Conservation (phyloP, 2,329 filamentous ascomycete species). For the Diaporthe capsici region DNA sequence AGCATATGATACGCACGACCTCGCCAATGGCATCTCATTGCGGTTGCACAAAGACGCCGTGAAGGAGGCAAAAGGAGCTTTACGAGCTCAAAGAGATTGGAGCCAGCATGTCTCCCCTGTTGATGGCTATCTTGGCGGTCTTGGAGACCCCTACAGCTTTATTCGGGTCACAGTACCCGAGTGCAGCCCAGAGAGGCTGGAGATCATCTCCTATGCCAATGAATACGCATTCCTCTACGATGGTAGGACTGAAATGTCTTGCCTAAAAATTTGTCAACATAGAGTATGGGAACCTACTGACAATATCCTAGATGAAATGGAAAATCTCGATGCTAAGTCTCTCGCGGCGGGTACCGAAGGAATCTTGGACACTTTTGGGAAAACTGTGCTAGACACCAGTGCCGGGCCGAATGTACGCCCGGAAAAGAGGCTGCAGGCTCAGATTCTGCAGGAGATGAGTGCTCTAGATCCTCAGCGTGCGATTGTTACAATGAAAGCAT, state of each 20-base stretch:
- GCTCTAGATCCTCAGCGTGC: not conserved
- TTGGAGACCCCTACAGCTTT: not conserved
- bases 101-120: not conserved
- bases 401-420: not conserved
- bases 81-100: not conserved
- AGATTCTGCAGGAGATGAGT: not conserved
- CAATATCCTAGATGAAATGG: not conserved
- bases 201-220: slow-evolving; percentile 32
- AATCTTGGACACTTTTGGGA: not conserved
- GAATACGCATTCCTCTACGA: slow-evolving; percentile 37
- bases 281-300: too few relatives aligned
- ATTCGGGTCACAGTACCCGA: slow-evolving; percentile 20
- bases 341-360: not conserved
- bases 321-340: not conserved
- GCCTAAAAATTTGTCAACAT: too few relatives aligned
- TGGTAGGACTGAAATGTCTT: not conserved
- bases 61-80: not conserved
- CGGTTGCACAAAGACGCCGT: not conserved
- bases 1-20: too few relatives aligned
- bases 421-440: not conserved
- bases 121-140: not conserved
- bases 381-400: not conserved
- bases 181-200: slow-evolving; percentile 39
- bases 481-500: not conserved
- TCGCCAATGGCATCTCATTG: too few relatives aligned